Percentiles rank a stretch among this genome's conserved stretches.
phyloP scores from a whole-genome alignment of 129 eudicot genomes.

The Sambucus nigra region DNA sequence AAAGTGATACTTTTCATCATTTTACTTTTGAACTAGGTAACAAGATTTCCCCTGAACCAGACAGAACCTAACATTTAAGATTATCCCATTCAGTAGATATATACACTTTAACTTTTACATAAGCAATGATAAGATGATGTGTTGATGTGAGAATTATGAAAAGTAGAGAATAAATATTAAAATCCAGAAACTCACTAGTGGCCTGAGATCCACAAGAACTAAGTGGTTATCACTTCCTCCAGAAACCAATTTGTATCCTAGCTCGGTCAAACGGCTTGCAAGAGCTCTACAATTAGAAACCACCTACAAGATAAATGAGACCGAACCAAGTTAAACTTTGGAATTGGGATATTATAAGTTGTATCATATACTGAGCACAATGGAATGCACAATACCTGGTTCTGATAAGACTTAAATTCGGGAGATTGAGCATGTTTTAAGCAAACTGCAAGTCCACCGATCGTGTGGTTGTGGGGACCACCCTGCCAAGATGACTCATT shows the following conservation, averaged over 20 bases:
- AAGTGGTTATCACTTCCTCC: slow-evolving; percentile 97
- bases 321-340: slow-evolving; percentile 1
- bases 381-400: slow-evolving; percentile 38
- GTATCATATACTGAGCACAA: no score
- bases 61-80: no score
- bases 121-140: no score
- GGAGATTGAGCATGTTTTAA: slow-evolving; percentile 89
- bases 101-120: no score
- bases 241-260: slow-evolving; percentile 83
- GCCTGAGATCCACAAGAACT: slow-evolving; percentile 92
- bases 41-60: no score
- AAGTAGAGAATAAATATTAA: background rate
- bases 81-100: no score
- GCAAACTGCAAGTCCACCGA: slow-evolving; percentile 89
- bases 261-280: slow-evolving; percentile 51
- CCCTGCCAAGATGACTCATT: slow-evolving; percentile 42
- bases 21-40: no score
- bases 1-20: no score
- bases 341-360: no score
- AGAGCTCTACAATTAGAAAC: slow-evolving; percentile 86
- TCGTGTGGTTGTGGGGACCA: slow-evolving; percentile 98
- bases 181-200: slow-evolving; percentile 61
- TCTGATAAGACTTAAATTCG: slow-evolving; percentile 78
- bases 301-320: slow-evolving; percentile 37
- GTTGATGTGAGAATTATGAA: no score